phyloP scores from a whole-genome alignment of 2,329 filamentous ascomycete genomes.

The Ramularia endophylla region DNA sequence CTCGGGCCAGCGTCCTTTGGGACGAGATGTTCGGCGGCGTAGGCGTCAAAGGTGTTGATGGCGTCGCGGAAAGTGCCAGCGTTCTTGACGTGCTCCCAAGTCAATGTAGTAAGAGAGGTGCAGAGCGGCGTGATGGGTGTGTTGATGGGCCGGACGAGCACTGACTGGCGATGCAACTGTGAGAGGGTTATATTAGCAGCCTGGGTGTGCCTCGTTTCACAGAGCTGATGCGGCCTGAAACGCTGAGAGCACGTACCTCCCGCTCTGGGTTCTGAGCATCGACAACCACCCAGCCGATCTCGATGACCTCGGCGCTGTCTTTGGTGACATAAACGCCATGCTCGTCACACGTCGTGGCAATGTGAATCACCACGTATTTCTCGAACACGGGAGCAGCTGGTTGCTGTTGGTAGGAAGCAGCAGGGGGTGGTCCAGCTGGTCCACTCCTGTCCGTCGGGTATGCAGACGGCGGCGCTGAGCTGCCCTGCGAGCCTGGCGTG shows the following conservation, averaged over 20 bases:
- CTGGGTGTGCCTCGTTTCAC: constrained; percentile 21
- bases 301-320: constrained; percentile 98
- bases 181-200: constrained; percentile 19
- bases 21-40: constrained; percentile 84
- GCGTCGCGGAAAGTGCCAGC: constrained; percentile 97
- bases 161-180: constrained; percentile 88
- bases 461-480: constrained; percentile 12
- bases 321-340: constrained; percentile 99
- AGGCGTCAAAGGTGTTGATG: constrained; percentile 88
- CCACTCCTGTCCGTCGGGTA: constrained; percentile 19
- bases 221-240: constrained; percentile 12
- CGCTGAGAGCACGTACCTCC: constrained; percentile 25
- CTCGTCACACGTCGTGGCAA: constrained; percentile 97
- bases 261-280: constrained; percentile 29
- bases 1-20: constrained; percentile 64
- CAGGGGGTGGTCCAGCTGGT: constrained; percentile 11
- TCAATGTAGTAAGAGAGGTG: constrained; percentile 95
- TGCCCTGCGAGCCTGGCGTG: constrained; percentile 20
- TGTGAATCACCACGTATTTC: constrained; percentile 96
- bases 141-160: constrained; percentile 97
- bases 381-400: constrained; percentile 53
- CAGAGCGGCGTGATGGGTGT: constrained; percentile 97
- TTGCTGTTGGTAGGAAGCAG: constrained; percentile 17
- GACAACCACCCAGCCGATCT: constrained; percentile 89
- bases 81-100: constrained; percentile 98